These are phyloP conservation scores for Penicillium chermesinum DNA, from an alignment of 495 filamentous ascomycete species.

Conservation along the genomic window DNA sequence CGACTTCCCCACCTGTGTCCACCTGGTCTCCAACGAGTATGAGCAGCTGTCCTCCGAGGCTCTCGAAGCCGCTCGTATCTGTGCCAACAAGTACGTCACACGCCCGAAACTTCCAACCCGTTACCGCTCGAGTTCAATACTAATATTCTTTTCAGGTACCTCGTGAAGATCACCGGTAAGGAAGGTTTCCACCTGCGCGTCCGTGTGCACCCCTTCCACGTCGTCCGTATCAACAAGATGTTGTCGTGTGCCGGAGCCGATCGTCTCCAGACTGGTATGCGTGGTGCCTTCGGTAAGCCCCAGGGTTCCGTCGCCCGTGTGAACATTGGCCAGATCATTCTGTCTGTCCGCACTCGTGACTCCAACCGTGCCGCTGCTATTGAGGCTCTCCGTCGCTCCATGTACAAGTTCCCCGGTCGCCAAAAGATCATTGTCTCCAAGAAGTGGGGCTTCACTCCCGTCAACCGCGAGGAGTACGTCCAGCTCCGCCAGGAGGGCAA, in stretches of 20 bases:
- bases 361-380: slow-evolving; percentile 83
- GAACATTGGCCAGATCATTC: slow-evolving; percentile 97
- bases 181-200: slow-evolving; percentile 98
- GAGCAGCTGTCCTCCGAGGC: slow-evolving; percentile 98
- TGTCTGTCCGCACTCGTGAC: slow-evolving; percentile 95
- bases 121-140: background rate
- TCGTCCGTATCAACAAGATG: slow-evolving; percentile 99
- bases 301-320: slow-evolving; percentile 97
- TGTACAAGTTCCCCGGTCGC: slow-evolving; percentile 99
- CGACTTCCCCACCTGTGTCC: slow-evolving; percentile 96
- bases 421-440: slow-evolving; percentile 99
- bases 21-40: slow-evolving; percentile 99
- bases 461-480: slow-evolving; percentile 94
- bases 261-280: slow-evolving; percentile 99
- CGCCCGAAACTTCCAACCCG: background rate
- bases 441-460: slow-evolving; percentile 99
- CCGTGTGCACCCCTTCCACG: slow-evolving; percentile 98
- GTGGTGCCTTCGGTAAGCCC: slow-evolving; percentile 99
- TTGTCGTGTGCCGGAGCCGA: slow-evolving; percentile 99
- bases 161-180: slow-evolving; percentile 96
- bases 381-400: slow-evolving; percentile 95
- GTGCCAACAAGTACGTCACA: slow-evolving; percentile 83
- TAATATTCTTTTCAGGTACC: slow-evolving; percentile 53
- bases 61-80: slow-evolving; percentile 98
- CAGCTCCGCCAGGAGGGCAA: slow-evolving; percentile 83